Conservation (phyloP, 2,329 filamentous ascomycete genomes). For the Drechslera avenae region DNA sequence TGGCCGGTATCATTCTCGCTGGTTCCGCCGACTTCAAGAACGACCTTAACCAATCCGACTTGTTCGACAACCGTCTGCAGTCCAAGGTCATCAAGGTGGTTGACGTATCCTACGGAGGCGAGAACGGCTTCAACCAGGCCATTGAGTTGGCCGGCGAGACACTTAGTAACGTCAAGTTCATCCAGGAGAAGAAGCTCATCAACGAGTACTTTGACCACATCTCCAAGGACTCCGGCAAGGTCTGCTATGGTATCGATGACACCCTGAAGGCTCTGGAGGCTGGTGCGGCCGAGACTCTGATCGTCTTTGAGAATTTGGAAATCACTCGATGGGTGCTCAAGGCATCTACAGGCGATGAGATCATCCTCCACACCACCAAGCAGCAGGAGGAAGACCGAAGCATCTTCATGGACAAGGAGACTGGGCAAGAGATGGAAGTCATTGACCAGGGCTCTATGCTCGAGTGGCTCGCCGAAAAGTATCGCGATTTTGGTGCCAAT, state of each 20-base stretch:
- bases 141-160: constrained; percentile 96
- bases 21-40: constrained; percentile 99
- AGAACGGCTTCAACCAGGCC: constrained; percentile 99
- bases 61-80: constrained; percentile 91
- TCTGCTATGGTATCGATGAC: constrained; percentile 98
- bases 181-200: constrained; percentile 99
- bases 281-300: constrained; percentile 90
- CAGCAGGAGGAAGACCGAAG: constrained; percentile 77
- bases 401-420: constrained; percentile 92
- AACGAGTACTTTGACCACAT: constrained; percentile 99
- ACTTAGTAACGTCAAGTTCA: constrained; percentile 98
- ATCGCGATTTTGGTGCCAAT: constrained; percentile 94
- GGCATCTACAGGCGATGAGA: constrained; percentile 71
- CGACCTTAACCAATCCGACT: constrained; percentile 94
- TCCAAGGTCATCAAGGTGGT: constrained; percentile 99
- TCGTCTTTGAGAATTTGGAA: constrained; percentile 97
- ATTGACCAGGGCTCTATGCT: constrained; percentile 87
- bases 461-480: constrained; percentile 99
- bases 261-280: constrained; percentile 96
- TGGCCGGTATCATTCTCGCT: constrained; percentile 90
- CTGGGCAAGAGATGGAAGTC: constrained; percentile 96
- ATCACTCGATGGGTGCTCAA: constrained; percentile 91
- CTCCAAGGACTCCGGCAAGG: constrained; percentile 92
- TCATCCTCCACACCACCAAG: constrained; percentile 87
- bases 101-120: constrained; percentile 97